Conservation (phyloP, 1,284 basidiomycete genomes). For the Trametes hirsuta region DNA sequence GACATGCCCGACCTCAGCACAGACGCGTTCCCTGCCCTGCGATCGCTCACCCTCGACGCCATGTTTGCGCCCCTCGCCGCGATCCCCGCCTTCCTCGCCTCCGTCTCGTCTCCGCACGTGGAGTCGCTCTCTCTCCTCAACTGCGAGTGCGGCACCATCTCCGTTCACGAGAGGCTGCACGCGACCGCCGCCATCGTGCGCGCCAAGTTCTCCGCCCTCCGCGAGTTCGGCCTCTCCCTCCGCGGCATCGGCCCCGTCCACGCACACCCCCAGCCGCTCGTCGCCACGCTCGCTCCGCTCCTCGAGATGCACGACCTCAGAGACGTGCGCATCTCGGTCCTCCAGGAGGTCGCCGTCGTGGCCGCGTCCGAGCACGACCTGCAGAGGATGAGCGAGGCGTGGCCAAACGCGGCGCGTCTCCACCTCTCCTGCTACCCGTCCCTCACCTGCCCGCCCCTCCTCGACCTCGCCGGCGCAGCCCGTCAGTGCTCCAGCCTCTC, state of each 20-base stretch:
- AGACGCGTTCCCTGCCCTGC: slow-evolving; percentile 12
- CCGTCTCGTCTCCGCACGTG: slow-evolving; percentile 12
- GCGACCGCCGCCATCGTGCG: slow-evolving; percentile 11
- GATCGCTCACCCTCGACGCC: slow-evolving; percentile 17
- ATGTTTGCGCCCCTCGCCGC: slow-evolving; percentile 9
- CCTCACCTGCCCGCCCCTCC: neutral
- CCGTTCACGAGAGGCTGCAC: slow-evolving; percentile 4
- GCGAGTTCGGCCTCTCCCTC: slow-evolving; percentile 9
- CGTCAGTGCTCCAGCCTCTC: slow-evolving; percentile 4
- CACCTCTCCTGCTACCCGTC: slow-evolving; percentile 10
- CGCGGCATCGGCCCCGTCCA: slow-evolving; percentile 1
- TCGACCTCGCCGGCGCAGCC: slow-evolving; percentile 9
- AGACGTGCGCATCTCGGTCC: slow-evolving; percentile 9
- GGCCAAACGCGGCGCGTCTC: slow-evolving; percentile 15
- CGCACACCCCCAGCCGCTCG: slow-evolving; percentile 3
- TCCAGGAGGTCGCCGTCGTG: slow-evolving; percentile 5
- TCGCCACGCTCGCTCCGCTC: slow-evolving; percentile 14
- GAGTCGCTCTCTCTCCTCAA: slow-evolving; percentile 10
- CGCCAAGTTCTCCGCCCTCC: slow-evolving; percentile 9
- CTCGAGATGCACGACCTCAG: slow-evolving; percentile 15
- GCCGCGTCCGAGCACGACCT: slow-evolving; percentile 14
- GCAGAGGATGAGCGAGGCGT: slow-evolving; percentile 15
- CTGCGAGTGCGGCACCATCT: slow-evolving; percentile 8
- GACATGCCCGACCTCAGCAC: neutral
- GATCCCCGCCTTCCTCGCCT: slow-evolving; percentile 9